Conservation (phyloP, 345 rosid species). For the Pseudoturritis turrita region DNA sequence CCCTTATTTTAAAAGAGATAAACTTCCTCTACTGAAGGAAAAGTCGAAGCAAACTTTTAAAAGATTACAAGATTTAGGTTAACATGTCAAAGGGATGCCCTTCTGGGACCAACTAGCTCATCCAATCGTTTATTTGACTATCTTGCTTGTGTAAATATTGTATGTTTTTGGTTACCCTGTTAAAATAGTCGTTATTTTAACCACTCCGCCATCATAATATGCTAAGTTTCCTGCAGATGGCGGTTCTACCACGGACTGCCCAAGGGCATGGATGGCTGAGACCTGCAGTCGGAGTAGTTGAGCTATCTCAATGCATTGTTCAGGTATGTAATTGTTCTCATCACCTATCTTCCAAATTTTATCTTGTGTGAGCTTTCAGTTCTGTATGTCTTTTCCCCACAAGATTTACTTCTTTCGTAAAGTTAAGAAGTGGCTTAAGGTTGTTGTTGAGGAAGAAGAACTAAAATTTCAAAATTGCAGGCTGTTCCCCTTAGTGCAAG, state of each 20-base stretch:
- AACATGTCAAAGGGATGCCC: neutral
- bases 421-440: slow-evolving; percentile 6
- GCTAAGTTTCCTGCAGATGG: slow-evolving; percentile 60
- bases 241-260: slow-evolving; percentile 76
- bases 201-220: neutral
- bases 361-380: neutral
- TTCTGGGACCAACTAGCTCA: slow-evolving; percentile 1
- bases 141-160: neutral
- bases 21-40: neutral
- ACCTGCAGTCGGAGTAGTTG: slow-evolving; percentile 92
- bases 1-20: neutral
- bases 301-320: slow-evolving; percentile 92
- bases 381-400: neutral
- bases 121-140: neutral
- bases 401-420: neutral
- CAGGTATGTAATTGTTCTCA: slow-evolving; percentile 51
- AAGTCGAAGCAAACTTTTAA: neutral
- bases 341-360: neutral
- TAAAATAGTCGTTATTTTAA: slow-evolving; percentile 1
- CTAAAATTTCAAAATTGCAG: slow-evolving; percentile 37
- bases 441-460: slow-evolving; percentile 1
- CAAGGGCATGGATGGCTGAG: slow-evolving; percentile 99
- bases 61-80: neutral
- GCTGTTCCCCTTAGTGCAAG: slow-evolving; percentile 97
- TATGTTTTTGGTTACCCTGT: neutral